Conservation (phyloP, 306 rosid species). For the Casuarina glauca region DNA sequence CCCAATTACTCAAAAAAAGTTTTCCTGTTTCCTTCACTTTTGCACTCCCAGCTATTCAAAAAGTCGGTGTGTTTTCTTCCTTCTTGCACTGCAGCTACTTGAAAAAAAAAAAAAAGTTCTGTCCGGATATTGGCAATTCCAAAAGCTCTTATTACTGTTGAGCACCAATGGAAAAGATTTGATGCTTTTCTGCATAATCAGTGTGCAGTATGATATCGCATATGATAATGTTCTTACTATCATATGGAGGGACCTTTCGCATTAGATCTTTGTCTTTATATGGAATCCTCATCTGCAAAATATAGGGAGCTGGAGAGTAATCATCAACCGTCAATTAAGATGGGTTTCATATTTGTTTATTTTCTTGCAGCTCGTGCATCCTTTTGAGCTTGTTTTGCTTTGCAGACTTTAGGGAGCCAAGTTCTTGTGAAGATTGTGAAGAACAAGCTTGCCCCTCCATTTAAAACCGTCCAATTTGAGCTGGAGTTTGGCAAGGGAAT, state of each 20-base stretch:
- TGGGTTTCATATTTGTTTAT: constrained; percentile 11
- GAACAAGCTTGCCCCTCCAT: constrained; percentile 97
- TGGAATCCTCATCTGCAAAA: background rate
- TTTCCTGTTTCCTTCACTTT: too few relatives aligned
- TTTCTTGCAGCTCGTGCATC: constrained; percentile 5
- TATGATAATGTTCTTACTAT: background rate
- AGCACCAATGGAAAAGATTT: background rate
- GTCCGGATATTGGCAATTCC: background rate
- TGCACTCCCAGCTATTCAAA: too few relatives aligned
- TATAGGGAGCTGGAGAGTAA: constrained; percentile 11
- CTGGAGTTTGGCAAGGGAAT: constrained; percentile 94
- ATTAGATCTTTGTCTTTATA: constrained; percentile 2
- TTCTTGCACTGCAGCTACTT: too few relatives aligned
- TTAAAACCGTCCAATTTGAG: constrained; percentile 73
- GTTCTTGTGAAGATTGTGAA: constrained; percentile 87
- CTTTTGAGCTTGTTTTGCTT: constrained; percentile 15
- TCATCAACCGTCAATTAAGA: background rate
- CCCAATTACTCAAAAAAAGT: background rate
- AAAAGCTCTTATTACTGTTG: background rate
- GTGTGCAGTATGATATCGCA: background rate
- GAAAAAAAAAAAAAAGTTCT: too few relatives aligned
- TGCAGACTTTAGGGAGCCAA: constrained; percentile 77
- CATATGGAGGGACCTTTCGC: background rate
- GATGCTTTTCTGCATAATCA: background rate
- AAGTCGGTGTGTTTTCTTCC: too few relatives aligned